A percentile compares a stretch with the other conserved stretches of the same genome.
These are phyloP conservation scores for Penicillium olsonii DNA, from an alignment of 2,329 filamentous ascomycete species.

Conservation along the genomic window DNA sequence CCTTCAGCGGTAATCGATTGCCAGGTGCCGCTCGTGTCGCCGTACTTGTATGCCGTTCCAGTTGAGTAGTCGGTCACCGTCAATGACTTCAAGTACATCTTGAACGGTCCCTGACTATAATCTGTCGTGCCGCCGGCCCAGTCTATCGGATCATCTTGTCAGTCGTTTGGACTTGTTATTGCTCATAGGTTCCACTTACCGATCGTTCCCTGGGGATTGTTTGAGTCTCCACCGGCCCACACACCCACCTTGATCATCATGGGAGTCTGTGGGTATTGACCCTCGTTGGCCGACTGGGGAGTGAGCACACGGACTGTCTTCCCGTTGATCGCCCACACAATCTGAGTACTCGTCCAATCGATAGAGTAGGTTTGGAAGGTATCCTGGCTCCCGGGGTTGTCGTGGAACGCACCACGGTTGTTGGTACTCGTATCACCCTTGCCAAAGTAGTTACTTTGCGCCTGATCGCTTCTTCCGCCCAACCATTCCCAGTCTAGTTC, in stretches of 20 bases:
- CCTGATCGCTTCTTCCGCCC: conserved; percentile 70
- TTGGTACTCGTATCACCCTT: conserved; percentile 85
- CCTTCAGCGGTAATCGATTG: conserved; percentile 78
- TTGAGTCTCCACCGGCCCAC: conserved; percentile 87
- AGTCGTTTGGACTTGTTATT: not conserved
- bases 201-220: conserved; percentile 79
- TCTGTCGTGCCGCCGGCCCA: conserved; percentile 89
- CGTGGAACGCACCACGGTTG: conserved; percentile 82
- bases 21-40: conserved; percentile 76
- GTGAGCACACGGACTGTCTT: conserved; percentile 74
- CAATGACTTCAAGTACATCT: conserved; percentile 78
- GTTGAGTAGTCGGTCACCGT: conserved; percentile 89
- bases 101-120: conserved; percentile 80
- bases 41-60: conserved; percentile 80
- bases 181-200: conserved; percentile 38
- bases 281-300: conserved; percentile 64
- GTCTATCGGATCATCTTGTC: conserved; percentile 37
- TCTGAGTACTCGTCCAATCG: conserved; percentile 84
- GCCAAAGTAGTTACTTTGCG: conserved; percentile 98
- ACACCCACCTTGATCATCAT: conserved; percentile 92
- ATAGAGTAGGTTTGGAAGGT: conserved; percentile 83
- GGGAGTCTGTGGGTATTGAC: conserved; percentile 89
- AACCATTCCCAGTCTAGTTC: conserved; percentile 99
- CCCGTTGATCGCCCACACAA: conserved; percentile 84
- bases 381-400: conserved; percentile 67